phyloP scores from a whole-genome alignment of 2,329 filamentous ascomycete species.

The Didymella pinodella region DNA sequence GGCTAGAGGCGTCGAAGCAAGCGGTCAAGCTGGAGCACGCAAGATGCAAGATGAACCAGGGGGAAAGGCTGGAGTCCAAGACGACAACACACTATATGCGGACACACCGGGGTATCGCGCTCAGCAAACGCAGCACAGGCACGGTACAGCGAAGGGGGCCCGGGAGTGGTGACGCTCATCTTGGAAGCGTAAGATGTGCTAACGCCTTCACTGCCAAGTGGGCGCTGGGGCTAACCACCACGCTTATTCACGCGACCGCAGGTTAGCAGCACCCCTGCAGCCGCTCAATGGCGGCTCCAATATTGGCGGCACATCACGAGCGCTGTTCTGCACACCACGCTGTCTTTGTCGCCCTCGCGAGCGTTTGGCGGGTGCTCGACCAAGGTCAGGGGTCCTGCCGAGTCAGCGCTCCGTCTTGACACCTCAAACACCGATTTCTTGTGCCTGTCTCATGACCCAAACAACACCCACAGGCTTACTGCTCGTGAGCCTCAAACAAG shows the following conservation, averaged over 20 bases:
- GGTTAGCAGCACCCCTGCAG: slow-evolving; percentile 14
- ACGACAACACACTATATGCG: slow-evolving; percentile 5
- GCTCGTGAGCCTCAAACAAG: slow-evolving; percentile 13
- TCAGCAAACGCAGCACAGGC: slow-evolving; percentile 14
- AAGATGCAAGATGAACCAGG: slow-evolving; percentile 17
- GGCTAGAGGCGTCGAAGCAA: slow-evolving; percentile 19
- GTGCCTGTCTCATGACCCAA: slow-evolving; percentile 21
- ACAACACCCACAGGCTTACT: slow-evolving; percentile 8
- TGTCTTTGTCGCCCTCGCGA: not conserved
- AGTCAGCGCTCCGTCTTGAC: slow-evolving; percentile 10
- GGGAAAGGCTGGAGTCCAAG: slow-evolving; percentile 3
- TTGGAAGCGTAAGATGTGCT: slow-evolving; percentile 9
- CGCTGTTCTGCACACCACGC: slow-evolving; percentile 3
- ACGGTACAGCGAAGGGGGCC: slow-evolving; percentile 4
- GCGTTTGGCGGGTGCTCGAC: slow-evolving; percentile 2
- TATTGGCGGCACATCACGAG: slow-evolving; percentile 12
- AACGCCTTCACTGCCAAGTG: slow-evolving; percentile 15
- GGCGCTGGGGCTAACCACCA: slow-evolving; percentile 8
- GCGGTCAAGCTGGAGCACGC: slow-evolving; percentile 20
- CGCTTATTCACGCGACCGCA: slow-evolving; percentile 14
- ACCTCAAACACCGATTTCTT: slow-evolving; percentile 11
- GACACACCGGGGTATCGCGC: slow-evolving; percentile 6
- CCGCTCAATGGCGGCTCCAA: slow-evolving; percentile 10
- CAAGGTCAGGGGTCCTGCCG: slow-evolving; percentile 8
- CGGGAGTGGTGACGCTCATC: slow-evolving; percentile 14